Base-by-base conservation (phyloP, 495 filamentous ascomycete species). In the Jackrogersella multiformis region DNA sequence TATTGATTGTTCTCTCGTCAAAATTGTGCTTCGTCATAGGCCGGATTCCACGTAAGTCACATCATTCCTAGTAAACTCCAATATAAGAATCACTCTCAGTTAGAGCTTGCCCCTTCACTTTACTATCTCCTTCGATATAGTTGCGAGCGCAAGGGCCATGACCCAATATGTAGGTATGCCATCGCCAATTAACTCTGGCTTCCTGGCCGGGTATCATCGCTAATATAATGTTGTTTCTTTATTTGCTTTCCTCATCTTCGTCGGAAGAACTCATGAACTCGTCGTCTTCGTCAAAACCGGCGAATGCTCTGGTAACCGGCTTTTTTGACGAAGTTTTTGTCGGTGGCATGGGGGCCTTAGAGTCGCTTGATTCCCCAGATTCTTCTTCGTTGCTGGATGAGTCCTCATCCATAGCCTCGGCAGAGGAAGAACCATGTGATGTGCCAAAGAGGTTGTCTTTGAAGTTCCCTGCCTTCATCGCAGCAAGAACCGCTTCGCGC, bases 201-300 rank as follows among this genome's bases (percentile, higher is more conserved):
- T n/a, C n/a, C n/a, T n/a, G n/a, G n/a, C n/a, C n/a, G 52, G 61
- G 42, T 65, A 61, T 65, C 56, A 41, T 63, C 20, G 16, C 15
- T 44, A 15, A 36, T n/a, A 24, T 20, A 3, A 15, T 1, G 9
- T 56, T 6, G 8, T 10, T 16, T 42, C 16, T 38, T 51, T 60
- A 55, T 54, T 66, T 57, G 24, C 32, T 48, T 15, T 54, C 74
- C 12, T 74, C 70, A 26, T 78, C 87, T 20, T 91, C 89, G 0
- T 89, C 89, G 46, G 91, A 88, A 36, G 87, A 85, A 69, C 88
- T 94, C 89, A 93, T 92, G 58, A 92, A 94, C 68, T 95, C 93
- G 63, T 94, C 90, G 57, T 97, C 93, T 41, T 95, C 92, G 73
- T 97, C 93, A 71, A 95, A 97, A 2, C 93, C 93, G 64, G 91